Base-by-base conservation (phyloP, 495 filamentous ascomycete genomes). In the Trichoderma virens region DNA sequence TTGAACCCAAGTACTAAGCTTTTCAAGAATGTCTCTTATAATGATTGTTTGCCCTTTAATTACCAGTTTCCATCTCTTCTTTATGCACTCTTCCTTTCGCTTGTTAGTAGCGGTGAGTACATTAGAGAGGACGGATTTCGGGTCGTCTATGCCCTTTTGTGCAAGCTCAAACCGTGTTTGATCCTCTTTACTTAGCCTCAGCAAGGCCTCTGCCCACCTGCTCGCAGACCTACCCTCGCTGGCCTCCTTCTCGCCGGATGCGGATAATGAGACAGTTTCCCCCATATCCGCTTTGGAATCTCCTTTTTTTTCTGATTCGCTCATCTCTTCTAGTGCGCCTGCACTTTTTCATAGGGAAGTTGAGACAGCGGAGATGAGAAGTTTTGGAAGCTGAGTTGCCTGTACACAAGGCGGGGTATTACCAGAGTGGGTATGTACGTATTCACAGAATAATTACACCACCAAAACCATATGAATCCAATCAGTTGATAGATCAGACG, bases 1-100 rank as follows among this genome's bases (percentile, higher is more conserved):
- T 8, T 60, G 28, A 23, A 60, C 59, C 59, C 59, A 60, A 32
- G 32, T 14, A 38, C 30, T 38, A 23, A 60, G 28, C 28, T 60
- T 60, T 23, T 60, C 28, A 8, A 60, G 14, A n/a, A 60, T 16
- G n/a, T 60, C 59, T 32, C 59, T 32, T 7, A 60, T n/a, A 23
- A 32, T 60, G 8, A 60, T 34, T 18, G 59, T 60, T 27, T 27
- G 25, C 59, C 32, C 32, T 38, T 60, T 60, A 16, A 34, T 34
- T 5, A n/a, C 4, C 14, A 60, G n/a, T 23, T 60, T 60, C 59
- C 59, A 60, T 38, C 32, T 32, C 27, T 38, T 32, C 32, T 60
- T 60, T 27, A 27, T 59, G 59, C 59, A 60, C 32, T 60, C 59
- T 32, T 60, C 32, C 59, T 60, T 60, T 27, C 32, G 28, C n/a